Evolutionary conservation across 371 early-diverging fungal species (phyloP), one percentile per base, ranked within the genome.

Genomic region (Blakeslea trispora): DNA sequence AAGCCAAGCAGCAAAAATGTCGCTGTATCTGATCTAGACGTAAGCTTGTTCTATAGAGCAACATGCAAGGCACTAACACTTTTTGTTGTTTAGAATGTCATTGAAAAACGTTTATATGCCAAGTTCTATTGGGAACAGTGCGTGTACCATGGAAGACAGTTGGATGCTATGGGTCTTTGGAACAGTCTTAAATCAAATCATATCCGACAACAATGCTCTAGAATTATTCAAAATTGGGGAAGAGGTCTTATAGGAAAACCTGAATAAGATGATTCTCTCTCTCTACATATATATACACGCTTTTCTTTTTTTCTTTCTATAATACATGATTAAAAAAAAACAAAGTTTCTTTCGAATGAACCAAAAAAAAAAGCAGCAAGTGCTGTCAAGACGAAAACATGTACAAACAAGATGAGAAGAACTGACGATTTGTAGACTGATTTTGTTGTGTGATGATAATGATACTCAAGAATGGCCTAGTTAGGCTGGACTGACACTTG

Each of bases 41-140:
- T 72, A 69, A 66, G 68, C 65, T n/a, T n/a, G n/a, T n/a, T n/a
- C n/a, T n/a, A n/a, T n/a, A n/a, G n/a, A n/a, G n/a, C n/a, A 17
- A 23, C 28, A 43, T 7, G 37, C 7, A n/a, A 23, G 2, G 3
- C 45, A 14, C 17, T n/a, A 51, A n/a, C 17, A 5, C 21, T n/a
- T 31, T 4, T 24, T 41, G 21, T 22, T 32, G 7, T 7, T 21
- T 61, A 75, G 79, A 65, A 45, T 32, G 72, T 74, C 10, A 68
- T 79, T 60, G 77, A 76, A 49, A 74, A 74, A 28, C 70, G 74
- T 41, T 50, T 79, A 23, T 73, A 74, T 50, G 69, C 72, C 18
- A 76, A 79, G 45, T 79, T 74, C 45, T 66, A 68, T 43, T 72
- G 75, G 71, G 80, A 79, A 46, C 67, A 74, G 49, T 79, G 80